Base-by-base conservation (phyloP, 768 basidiomycete species). In the Suillus occidentalis region DNA sequence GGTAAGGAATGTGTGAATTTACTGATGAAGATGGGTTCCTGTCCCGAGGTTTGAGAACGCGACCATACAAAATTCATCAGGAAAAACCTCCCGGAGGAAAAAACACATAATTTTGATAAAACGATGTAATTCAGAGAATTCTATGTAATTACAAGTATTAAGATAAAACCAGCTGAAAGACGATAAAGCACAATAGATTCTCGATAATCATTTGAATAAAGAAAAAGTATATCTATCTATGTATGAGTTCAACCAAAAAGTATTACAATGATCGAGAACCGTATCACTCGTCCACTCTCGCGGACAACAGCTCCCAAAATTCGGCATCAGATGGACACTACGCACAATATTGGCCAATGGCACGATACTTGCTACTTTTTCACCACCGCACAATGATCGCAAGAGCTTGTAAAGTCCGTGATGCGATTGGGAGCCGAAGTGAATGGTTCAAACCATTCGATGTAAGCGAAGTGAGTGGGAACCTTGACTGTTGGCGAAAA, bases 351-450 rank as follows among this genome's bases (percentile, higher is more conserved):
- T 9, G 0, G n/a, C 4, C 5, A 75, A 62, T 2, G 66, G 63
- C 37, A 76, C 63, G 18, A 75, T 64, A n/a, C 34, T 55, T 18
- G n/a, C 60, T 9, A 39, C 80, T 82, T 43, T 43, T 43, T 16
- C 42, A 22, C 47, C 47, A 47, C 47, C 47, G 12, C 5, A 10
- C n/a, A 47, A 22, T 2, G n/a, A 10, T 47, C 47, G 47, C n/a
- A 66, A 63, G 0, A 81, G 58, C 52, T 71, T 72, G 65, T 74
- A 78, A 52, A 80, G 25, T 1, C 59, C 49, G 50, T 71, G 70
- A 55, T 72, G 65, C 12, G 50, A 4, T 61, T 61, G 31, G 69
- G 73, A 12, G 66, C 49, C 42, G 40, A 40, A 40, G 40, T 0
- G 4, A 40, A 40, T 40, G 39, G 39, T 13, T 67, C 61, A 67